A percentile compares a stretch with the other conserved stretches of the same genome.
These are phyloP conservation scores for Mariannaea elegans DNA, from an alignment of 2,329 filamentous ascomycete species.

Conservation along the genomic window DNA sequence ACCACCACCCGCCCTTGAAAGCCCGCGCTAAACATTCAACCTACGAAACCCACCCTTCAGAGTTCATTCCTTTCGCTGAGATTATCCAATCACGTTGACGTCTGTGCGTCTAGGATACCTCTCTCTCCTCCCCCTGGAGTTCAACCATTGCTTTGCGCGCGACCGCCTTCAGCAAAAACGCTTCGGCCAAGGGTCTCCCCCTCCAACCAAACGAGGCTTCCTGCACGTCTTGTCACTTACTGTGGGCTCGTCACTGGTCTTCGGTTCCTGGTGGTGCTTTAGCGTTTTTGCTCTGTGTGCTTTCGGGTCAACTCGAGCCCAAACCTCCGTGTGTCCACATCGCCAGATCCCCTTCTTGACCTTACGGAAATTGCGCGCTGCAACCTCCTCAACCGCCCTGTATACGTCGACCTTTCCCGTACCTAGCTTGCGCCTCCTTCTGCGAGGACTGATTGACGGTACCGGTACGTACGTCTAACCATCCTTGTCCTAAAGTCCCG, in stretches of 20 bases:
- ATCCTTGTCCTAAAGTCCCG: constrained; percentile 16
- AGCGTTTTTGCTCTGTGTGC: constrained; percentile 2
- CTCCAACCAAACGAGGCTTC: not conserved
- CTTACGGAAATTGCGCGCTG: constrained; percentile 21
- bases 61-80: not conserved
- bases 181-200: constrained; percentile 15
- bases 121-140: constrained; percentile 4
- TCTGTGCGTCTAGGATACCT: constrained; percentile 18
- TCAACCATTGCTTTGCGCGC: constrained; percentile 10
- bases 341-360: constrained; percentile 18
- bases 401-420: constrained; percentile 6
- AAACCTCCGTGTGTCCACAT: constrained; percentile 22
- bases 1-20: constrained; percentile 8
- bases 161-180: constrained; percentile 11
- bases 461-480: constrained; percentile 13
- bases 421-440: constrained; percentile 5
- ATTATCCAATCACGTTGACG: constrained; percentile 8
- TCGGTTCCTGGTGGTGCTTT: not conserved
- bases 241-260: constrained; percentile 3
- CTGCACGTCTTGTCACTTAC: constrained; percentile 5
- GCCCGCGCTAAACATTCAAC: constrained; percentile 12
- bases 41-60: not conserved
- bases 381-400: constrained; percentile 20
- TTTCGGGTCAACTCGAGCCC: constrained; percentile 1
- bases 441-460: constrained; percentile 11